These are phyloP conservation scores for Trichophyton equinum DNA, from an alignment of 2,329 filamentous ascomycete species.

Conservation along the genomic window DNA sequence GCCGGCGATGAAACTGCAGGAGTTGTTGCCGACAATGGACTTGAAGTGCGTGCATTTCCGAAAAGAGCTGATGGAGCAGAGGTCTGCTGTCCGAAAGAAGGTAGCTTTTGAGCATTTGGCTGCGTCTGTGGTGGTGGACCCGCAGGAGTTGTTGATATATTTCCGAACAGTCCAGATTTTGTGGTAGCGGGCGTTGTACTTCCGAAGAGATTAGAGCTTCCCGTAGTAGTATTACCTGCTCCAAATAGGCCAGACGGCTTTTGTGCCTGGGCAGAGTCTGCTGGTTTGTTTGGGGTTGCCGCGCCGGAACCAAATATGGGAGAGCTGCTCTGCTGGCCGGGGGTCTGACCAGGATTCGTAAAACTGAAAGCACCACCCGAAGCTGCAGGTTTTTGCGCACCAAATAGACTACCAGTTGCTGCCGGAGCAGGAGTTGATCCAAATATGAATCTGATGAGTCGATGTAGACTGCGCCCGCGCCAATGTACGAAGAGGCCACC, in stretches of 20 bases:
- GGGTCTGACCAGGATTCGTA: conserved; percentile 21
- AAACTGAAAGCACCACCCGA: conserved; percentile 8
- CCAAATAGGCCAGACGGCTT: conserved; percentile 25
- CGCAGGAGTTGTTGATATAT: conserved; percentile 39
- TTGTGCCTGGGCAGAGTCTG: conserved; percentile 22
- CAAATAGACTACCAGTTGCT: neutral
- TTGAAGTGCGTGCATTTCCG: neutral
- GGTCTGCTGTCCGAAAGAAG: neutral
- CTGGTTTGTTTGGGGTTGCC: conserved; percentile 28
- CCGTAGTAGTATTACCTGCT: conserved; percentile 14
- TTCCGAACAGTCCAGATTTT: conserved; percentile 27
- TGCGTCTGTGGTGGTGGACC: conserved; percentile 32
- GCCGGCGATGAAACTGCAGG: conserved; percentile 4
- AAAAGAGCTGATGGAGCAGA: neutral
- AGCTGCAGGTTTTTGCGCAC: conserved; percentile 4
- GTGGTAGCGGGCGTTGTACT: conserved; percentile 28
- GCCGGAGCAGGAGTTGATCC: conserved; percentile 7
- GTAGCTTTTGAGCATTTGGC: neutral
- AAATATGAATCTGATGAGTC: conserved; percentile 8
- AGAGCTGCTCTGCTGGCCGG: conserved; percentile 17
- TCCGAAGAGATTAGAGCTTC: conserved; percentile 22
- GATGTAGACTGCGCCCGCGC: conserved; percentile 5
- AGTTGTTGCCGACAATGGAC: conserved; percentile 17
- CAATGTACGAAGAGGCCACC: conserved; percentile 13
- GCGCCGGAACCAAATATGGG: conserved; percentile 21